Percentiles rank a stretch among this genome's conserved stretches.
These are phyloP conservation scores for Globisporangium ultimum DNA, from an alignment of 352 stramenopile genomes.

Conservation along the genomic window DNA sequence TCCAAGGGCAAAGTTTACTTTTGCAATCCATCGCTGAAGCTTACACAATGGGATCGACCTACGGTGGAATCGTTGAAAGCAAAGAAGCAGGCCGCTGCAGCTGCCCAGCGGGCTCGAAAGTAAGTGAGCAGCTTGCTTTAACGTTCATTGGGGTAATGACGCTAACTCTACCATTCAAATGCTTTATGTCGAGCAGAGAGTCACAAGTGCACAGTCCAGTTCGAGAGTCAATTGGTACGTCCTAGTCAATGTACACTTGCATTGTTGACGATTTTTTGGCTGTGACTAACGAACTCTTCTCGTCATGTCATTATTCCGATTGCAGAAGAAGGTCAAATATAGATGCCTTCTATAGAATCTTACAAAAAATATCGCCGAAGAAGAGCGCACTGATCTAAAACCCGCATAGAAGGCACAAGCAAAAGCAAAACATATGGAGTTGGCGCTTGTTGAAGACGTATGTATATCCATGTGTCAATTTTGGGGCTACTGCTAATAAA, in stretches of 20 bases:
- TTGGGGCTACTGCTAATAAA: conserved; percentile 4
- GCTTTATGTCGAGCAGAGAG: conserved; percentile 19
- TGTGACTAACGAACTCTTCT: neutral
- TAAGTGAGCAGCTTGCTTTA: conserved; percentile 14
- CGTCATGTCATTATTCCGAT: conserved; percentile 10
- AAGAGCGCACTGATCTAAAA: neutral
- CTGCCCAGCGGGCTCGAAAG: conserved; percentile 37
- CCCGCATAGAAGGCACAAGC: too few species aligned
- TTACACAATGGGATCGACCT: conserved; percentile 86
- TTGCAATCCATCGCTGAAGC: conserved; percentile 64
- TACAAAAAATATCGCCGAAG: neutral
- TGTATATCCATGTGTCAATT: conserved; percentile 3
- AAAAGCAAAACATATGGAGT: too few species aligned
- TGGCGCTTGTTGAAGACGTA: neutral
- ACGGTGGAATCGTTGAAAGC: conserved; percentile 55
- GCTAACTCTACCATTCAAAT: neutral
- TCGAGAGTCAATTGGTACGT: conserved; percentile 35
- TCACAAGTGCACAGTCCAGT: conserved; percentile 24
- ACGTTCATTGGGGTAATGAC: conserved; percentile 15
- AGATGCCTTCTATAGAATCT: neutral
- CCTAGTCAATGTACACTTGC: neutral
- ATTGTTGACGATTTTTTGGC: neutral
- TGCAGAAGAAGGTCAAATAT: conserved; percentile 58
- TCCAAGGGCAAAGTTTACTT: conserved; percentile 88
- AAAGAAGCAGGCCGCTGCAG: conserved; percentile 49